These are phyloP conservation scores for Solanum hybrid DNA, from an alignment of 305 asterid species.

Conservation along the genomic window DNA sequence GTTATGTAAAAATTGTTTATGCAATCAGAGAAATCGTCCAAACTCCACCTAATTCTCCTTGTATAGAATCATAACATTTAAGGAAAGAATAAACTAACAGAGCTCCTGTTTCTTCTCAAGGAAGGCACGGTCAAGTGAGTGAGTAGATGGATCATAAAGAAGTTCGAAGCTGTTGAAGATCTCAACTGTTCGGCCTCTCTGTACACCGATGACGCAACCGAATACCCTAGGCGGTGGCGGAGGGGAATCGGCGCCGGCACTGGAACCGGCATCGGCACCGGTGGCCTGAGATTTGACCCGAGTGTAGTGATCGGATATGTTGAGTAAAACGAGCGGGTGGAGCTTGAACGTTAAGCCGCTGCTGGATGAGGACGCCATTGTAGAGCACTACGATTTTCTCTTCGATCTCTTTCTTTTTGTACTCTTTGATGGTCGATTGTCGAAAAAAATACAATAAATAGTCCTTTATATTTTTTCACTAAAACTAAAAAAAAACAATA, in stretches of 20 bases:
- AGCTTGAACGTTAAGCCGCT: slow-evolving; percentile 95
- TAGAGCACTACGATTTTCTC: neutral
- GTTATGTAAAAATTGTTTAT: neutral
- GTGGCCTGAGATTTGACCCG: slow-evolving; percentile 70
- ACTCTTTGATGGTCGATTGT: neutral
- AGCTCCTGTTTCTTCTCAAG: slow-evolving; percentile 94
- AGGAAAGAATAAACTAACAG: slow-evolving; percentile 26
- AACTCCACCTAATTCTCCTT: neutral
- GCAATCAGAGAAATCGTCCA: neutral
- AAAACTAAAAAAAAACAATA: too few species aligned
- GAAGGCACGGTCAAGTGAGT: slow-evolving; percentile 70
- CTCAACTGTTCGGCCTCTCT: slow-evolving; percentile 91
- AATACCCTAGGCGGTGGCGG: slow-evolving; percentile 49
- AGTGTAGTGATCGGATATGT: slow-evolving; percentile 89
- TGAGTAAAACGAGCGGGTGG: slow-evolving; percentile 86
- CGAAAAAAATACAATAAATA: neutral
- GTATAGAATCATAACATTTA: neutral
- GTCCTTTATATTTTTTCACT: neutral
- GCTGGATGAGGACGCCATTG: slow-evolving; percentile 85
- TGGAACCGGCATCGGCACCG: neutral
- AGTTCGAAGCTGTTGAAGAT: slow-evolving; percentile 94
- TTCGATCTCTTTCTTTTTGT: neutral
- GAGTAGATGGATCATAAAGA: slow-evolving; percentile 51
- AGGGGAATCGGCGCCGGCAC: neutral
- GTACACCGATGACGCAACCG: slow-evolving; percentile 93